Percentiles rank a stretch among this genome's conserved stretches.
Conservation (phyloP, 164 flowering plant genomes). For the Vitis rupestris region DNA sequence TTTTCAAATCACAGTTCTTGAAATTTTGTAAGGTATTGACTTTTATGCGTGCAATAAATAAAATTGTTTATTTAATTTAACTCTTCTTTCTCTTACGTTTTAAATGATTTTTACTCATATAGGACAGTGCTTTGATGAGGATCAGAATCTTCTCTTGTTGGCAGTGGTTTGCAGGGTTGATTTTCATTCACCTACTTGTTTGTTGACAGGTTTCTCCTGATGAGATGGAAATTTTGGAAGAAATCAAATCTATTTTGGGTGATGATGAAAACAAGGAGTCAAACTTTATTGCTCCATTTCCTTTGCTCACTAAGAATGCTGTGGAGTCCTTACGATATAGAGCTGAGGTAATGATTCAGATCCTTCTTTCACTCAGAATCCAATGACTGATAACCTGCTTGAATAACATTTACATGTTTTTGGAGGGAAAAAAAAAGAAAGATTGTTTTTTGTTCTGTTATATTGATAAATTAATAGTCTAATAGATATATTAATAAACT, state of each 20-base stretch:
- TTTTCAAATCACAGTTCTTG: too few relatives aligned
- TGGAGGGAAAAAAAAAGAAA: too few relatives aligned
- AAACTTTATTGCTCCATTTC: conserved; percentile 68
- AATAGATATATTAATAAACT: too few relatives aligned
- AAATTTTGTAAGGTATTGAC: neutral
- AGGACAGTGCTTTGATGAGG: too few relatives aligned
- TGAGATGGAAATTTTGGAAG: conserved; percentile 83
- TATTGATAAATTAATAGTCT: too few relatives aligned
- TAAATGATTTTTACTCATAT: neutral
- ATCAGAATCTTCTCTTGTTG: neutral
- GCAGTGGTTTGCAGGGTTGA: neutral
- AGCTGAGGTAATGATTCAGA: conserved; percentile 68
- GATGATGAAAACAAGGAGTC: conserved; percentile 48
- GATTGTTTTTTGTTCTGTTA: too few relatives aligned
- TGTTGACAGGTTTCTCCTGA: conserved; percentile 70
- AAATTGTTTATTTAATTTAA: neutral
- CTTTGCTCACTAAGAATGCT: conserved; percentile 75
- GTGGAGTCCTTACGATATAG: conserved; percentile 93
- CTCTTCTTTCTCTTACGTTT: neutral
- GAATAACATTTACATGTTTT: neutral
- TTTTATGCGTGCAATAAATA: neutral
- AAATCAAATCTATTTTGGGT: conserved; percentile 69
- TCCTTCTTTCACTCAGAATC: neutral
- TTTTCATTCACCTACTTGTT: neutral
- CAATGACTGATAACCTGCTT: neutral